Conservation (phyloP, 768 basidiomycete genomes). For the Amanita pallidorosea region DNA sequence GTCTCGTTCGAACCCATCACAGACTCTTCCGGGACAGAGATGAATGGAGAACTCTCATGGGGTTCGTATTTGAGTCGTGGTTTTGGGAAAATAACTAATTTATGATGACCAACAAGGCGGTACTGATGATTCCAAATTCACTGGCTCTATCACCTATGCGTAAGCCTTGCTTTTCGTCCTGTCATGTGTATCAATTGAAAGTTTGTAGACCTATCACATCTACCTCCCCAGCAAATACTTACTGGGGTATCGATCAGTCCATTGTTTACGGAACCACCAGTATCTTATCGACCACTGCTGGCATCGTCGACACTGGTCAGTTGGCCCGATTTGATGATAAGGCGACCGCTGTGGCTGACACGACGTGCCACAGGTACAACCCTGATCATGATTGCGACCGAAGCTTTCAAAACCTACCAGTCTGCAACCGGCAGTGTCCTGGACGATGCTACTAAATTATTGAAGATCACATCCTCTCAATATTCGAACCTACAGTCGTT, state of each 20-base stretch:
- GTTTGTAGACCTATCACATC: slow-evolving; percentile 31
- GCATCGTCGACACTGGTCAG: slow-evolving; percentile 50
- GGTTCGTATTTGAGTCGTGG: slow-evolving; percentile 19
- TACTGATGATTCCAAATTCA: slow-evolving; percentile 31
- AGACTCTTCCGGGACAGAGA: slow-evolving; percentile 11
- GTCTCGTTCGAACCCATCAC: slow-evolving; percentile 43
- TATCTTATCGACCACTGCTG: slow-evolving; percentile 36
- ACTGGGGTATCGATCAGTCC: slow-evolving; percentile 54
- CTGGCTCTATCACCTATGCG: slow-evolving; percentile 32
- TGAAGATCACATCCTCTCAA: slow-evolving; percentile 39
- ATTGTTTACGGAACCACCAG: slow-evolving; percentile 37
- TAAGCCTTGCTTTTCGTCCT: slow-evolving; percentile 10
- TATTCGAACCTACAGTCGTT: slow-evolving; percentile 42
- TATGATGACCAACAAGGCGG: slow-evolving; percentile 22
- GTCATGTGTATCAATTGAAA: background rate
- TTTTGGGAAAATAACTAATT: slow-evolving; percentile 10
- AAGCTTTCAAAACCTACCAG: slow-evolving; percentile 33
- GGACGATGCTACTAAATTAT: slow-evolving; percentile 34
- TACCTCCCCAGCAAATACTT: slow-evolving; percentile 32
- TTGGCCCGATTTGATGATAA: background rate
- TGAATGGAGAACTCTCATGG: slow-evolving; percentile 48
- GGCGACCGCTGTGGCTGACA: background rate
- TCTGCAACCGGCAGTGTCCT: slow-evolving; percentile 31
- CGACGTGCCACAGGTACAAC: slow-evolving; percentile 28
- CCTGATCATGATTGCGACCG: slow-evolving; percentile 35